These are phyloP conservation scores for Diplodia scrobiculata DNA, from an alignment of 2,329 filamentous ascomycete species.

Conservation along the genomic window DNA sequence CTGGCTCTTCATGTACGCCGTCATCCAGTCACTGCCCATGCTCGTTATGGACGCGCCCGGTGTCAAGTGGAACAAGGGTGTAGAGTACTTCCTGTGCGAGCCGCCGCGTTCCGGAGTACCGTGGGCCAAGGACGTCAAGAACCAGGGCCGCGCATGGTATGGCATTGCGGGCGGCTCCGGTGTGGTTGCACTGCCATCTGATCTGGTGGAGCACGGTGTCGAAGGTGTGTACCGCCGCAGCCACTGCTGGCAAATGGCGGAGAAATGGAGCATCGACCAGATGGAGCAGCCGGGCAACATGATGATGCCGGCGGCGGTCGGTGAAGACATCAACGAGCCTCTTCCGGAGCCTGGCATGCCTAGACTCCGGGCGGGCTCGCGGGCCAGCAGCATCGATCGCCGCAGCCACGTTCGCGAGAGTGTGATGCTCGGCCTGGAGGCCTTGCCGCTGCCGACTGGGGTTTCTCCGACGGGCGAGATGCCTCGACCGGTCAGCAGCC, in stretches of 20 bases:
- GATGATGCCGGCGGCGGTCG: slow-evolving; percentile 41
- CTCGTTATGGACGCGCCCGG: slow-evolving; percentile 74
- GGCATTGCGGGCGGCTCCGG: slow-evolving; percentile 68
- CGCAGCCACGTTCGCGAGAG: slow-evolving; percentile 41
- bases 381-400: slow-evolving; percentile 25
- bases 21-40: slow-evolving; percentile 76
- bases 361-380: slow-evolving; percentile 2
- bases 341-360: slow-evolving; percentile 37
- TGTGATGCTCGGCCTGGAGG: slow-evolving; percentile 51
- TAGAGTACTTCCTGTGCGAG: slow-evolving; percentile 81
- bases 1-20: slow-evolving; percentile 80
- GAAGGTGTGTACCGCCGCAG: slow-evolving; percentile 69
- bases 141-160: slow-evolving; percentile 68
- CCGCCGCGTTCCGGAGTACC: slow-evolving; percentile 71
- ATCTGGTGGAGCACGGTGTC: slow-evolving; percentile 66
- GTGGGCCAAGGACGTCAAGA: slow-evolving; percentile 67
- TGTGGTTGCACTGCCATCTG: slow-evolving; percentile 63
- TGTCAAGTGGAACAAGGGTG: slow-evolving; percentile 67
- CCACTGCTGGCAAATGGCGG: slow-evolving; percentile 68
- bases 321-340: slow-evolving; percentile 39
- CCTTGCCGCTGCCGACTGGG: slow-evolving; percentile 50
- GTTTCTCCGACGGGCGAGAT: slow-evolving; percentile 42
- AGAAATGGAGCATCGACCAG: slow-evolving; percentile 59
- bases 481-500: slow-evolving; percentile 36
- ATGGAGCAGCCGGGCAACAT: no score